These are phyloP conservation scores for Botrytis deweyae DNA, from an alignment of 2,329 filamentous ascomycete genomes.

Conservation along the genomic window DNA sequence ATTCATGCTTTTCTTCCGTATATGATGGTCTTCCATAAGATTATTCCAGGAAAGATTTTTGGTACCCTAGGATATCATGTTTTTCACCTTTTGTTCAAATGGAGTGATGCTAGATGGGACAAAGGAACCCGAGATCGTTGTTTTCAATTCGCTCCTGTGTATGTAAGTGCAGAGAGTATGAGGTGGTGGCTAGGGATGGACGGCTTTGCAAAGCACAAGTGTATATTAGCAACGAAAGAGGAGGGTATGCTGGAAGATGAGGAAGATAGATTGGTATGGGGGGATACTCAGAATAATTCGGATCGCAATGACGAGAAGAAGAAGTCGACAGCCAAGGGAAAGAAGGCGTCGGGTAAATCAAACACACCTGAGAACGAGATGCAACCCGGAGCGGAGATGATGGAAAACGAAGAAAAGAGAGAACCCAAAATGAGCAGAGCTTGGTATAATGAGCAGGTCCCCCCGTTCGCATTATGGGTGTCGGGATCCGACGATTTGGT, in stretches of 20 bases:
- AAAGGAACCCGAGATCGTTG: conserved; percentile 73
- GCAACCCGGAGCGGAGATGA: conserved; percentile 40
- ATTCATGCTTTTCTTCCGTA: conserved; percentile 91
- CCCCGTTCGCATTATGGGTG: conserved; percentile 87
- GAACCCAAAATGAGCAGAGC: conserved; percentile 55
- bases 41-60: conserved; percentile 67
- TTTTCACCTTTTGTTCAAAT: conserved; percentile 86
- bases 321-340: background rate
- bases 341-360: background rate
- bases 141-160: conserved; percentile 91
- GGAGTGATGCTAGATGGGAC: conserved; percentile 85
- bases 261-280: conserved; percentile 41
- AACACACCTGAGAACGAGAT: conserved; percentile 26
- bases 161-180: conserved; percentile 87
- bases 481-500: conserved; percentile 81
- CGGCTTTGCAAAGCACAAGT: conserved; percentile 82
- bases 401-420: conserved; percentile 7
- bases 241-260: conserved; percentile 62
- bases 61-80: conserved; percentile 83
- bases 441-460: conserved; percentile 79
- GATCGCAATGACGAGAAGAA: background rate
- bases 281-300: conserved; percentile 8
- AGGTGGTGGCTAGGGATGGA: conserved; percentile 91
- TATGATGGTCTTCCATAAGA: conserved; percentile 80
- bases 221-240: conserved; percentile 78